These are phyloP conservation scores for Aureococcus anophagefferens DNA, from an alignment of 108 stramenopile species.

Conservation along the genomic window DNA sequence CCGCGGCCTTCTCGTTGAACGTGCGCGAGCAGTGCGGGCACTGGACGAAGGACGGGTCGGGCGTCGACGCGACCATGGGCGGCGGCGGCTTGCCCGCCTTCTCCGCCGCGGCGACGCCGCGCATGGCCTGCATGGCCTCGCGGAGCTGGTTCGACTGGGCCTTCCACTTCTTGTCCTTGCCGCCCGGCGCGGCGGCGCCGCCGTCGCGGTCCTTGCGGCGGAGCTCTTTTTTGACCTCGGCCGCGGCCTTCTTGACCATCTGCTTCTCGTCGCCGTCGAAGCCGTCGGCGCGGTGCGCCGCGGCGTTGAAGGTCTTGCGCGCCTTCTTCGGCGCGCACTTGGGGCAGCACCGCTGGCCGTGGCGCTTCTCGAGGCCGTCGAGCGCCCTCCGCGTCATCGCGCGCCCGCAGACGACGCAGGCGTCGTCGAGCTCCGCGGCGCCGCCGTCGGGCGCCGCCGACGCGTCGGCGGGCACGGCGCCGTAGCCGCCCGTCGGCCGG, in stretches of 20 bases:
- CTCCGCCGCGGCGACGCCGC: not conserved
- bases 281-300: not conserved
- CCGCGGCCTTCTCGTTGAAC: constrained; percentile 15
- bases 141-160: constrained; percentile 10
- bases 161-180: constrained; percentile 4
- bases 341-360: not conserved
- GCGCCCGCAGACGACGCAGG: not conserved
- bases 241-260: not conserved
- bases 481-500: too few relatives aligned
- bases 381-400: not conserved
- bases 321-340: not conserved
- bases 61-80: not conserved
- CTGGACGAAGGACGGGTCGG: constrained; percentile 12
- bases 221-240: not conserved
- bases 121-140: constrained; percentile 9
- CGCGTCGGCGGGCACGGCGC: not conserved
- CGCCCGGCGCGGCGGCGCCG: not conserved
- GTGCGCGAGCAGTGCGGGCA: constrained; percentile 9
- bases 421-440: not conserved
- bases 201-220: not conserved
- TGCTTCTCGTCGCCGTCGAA: not conserved
- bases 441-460: too few relatives aligned
- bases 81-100: constrained; percentile 7
- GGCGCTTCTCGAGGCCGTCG: not conserved
- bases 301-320: not conserved